Evolutionary conservation across 2,329 filamentous ascomycete species (phyloP).

Genomic region (Fusarium agapanthi): DNA sequence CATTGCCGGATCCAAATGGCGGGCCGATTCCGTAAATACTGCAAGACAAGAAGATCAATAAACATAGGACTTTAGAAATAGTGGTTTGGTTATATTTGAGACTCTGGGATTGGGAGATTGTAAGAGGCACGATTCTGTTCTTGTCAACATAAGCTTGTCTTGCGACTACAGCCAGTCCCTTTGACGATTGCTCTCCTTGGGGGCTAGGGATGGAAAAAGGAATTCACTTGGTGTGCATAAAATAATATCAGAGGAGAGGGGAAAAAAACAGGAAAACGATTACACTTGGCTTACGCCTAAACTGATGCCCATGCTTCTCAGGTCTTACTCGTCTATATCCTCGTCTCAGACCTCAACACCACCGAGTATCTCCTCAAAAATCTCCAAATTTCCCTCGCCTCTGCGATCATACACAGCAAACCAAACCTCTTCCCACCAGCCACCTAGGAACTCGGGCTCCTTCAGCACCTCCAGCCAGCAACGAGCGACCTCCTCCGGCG

Average conservation of each 20-base stretch:
- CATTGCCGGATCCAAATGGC: conserved; percentile 8
- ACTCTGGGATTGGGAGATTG: too few species aligned
- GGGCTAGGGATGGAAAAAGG: neutral
- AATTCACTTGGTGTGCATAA: neutral
- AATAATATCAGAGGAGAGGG: neutral
- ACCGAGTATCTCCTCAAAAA: conserved; percentile 57
- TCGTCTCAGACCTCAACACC: conserved; percentile 44
- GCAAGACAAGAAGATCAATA: neutral
- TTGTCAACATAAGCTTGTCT: neutral
- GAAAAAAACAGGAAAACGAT: too few species aligned
- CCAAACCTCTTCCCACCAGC: conserved; percentile 70
- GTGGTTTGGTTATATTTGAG: neutral
- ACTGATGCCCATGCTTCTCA: neutral
- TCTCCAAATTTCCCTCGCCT: conserved; percentile 58
- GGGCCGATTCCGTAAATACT: neutral
- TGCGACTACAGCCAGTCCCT: neutral
- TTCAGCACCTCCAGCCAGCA: conserved; percentile 70
- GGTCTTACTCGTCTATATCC: neutral
- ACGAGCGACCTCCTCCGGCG: conserved; percentile 65
- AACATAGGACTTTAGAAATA: neutral
- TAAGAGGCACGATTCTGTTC: neutral
- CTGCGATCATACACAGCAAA: conserved; percentile 68
- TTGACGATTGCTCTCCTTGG: neutral
- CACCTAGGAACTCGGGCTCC: conserved; percentile 68
- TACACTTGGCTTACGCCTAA: neutral